Percentiles rank a stretch among this genome's conserved stretches.
phyloP scores from a whole-genome alignment of 108 stramenopile genomes.

The Skeletonema menzelii region DNA sequence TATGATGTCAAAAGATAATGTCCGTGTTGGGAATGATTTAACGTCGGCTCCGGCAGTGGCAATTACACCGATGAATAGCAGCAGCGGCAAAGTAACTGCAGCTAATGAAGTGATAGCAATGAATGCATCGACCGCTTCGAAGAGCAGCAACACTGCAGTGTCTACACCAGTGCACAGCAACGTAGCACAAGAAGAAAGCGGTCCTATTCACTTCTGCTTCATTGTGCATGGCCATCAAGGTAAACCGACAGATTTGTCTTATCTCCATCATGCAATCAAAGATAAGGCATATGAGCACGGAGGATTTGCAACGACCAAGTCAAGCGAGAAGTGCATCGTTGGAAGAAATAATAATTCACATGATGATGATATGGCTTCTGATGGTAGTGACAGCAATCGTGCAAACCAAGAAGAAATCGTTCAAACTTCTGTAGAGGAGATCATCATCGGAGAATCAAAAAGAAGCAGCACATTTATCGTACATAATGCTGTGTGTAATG shows the following conservation, averaged over 20 bases:
- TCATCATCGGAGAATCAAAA: not conserved
- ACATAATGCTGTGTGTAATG: conserved; percentile 64
- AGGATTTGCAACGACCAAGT: conserved; percentile 7
- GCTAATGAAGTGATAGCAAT: not conserved
- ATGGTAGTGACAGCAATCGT: not conserved
- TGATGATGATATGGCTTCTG: not conserved
- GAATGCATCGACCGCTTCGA: no score
- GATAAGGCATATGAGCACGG: conserved; percentile 14
- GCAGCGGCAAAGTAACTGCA: not conserved
- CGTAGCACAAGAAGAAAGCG: not conserved
- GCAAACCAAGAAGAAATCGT: not conserved
- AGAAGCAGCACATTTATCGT: conserved; percentile 41
- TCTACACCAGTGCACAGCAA: not conserved
- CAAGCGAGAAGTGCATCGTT: conserved; percentile 9
- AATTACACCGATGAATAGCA: not conserved
- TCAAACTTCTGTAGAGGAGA: not conserved
- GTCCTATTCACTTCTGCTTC: conserved; percentile 24
- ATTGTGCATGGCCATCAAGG: conserved; percentile 36
- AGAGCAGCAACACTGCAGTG: not conserved
- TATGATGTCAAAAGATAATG: not conserved
- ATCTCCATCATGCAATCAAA: conserved; percentile 22
- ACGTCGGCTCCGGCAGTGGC: not conserved
- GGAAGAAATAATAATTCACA: not conserved
- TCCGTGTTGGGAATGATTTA: not conserved
- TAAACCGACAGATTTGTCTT: conserved; percentile 25